A percentile compares a stretch with the other conserved stretches of the same genome.
phyloP scores from a whole-genome alignment of 2,329 filamentous ascomycete species.

The Setomelanomma holmii region DNA sequence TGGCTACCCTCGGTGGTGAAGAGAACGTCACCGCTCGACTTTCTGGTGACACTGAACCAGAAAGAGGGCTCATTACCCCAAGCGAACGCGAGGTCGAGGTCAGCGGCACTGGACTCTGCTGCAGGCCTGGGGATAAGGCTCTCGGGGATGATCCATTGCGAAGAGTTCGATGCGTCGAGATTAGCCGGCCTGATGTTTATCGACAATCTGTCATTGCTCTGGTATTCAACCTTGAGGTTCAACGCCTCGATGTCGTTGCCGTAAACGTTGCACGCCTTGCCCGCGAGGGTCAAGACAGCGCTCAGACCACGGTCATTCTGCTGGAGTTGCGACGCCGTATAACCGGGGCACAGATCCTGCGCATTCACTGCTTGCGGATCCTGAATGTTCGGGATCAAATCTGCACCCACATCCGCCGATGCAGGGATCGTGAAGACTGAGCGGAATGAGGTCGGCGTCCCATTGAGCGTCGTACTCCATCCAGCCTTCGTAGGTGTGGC shows the following conservation, averaged over 20 bases:
- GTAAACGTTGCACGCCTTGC: constrained; percentile 72
- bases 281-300: constrained; percentile 61
- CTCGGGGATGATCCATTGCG: constrained; percentile 72
- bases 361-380: constrained; percentile 70
- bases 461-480: constrained; percentile 32
- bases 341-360: constrained; percentile 69
- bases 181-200: constrained; percentile 73
- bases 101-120: constrained; percentile 48
- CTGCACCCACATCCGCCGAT: constrained; percentile 41
- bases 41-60: constrained; percentile 62
- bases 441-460: constrained; percentile 40
- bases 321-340: constrained; percentile 60
- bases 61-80: constrained; percentile 65
- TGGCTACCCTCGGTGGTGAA: constrained; percentile 71
- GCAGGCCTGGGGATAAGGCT: constrained; percentile 66
- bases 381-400: constrained; percentile 65
- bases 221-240: constrained; percentile 71
- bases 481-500: constrained; percentile 21
- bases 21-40: constrained; percentile 68
- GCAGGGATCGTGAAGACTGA: constrained; percentile 48
- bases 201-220: constrained; percentile 70
- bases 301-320: constrained; percentile 57
- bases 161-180: constrained; percentile 66
- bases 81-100: constrained; percentile 58
- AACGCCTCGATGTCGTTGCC: constrained; percentile 75